Evolutionary conservation across 805 yeast genomes (phyloP), one percentile per base, ranked within the genome.

Genomic region (Debaryomyces prosopidis): DNA sequence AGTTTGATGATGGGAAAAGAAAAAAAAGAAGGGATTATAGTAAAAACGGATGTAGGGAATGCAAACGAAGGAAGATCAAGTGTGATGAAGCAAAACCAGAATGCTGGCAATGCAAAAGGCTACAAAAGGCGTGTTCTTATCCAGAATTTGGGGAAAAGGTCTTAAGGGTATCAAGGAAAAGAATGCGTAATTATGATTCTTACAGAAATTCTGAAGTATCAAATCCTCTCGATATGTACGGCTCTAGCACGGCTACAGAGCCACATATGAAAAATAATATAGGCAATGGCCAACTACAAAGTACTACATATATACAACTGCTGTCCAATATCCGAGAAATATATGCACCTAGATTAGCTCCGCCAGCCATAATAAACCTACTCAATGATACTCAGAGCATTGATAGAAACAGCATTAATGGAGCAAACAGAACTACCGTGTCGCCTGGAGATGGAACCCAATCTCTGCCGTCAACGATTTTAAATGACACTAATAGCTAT

Each of bases 61-160:
- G 77, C 50, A 72, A 71, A 47, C 59, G 74, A 20, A 60, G 75
- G 42, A 73, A 72, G 47, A 71, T 72, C 39, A 72, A 72, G 47
- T 69, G 75, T 37, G 71, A 68, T 34, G 75, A 69, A 51, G 60
- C 45, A 18, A 66, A 56, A 46, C 69, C 62, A 35, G 53, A 42
- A 45, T 69, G 75, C 46, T 61, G 69, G 62, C 69, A 63, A 42
- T 68, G 73, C 49, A 54, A 57, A 4, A 54, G 69, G 30, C 55
- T 65, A 18, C 49, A 48, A 31, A 68, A 68, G 31, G 34, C 9
- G 2, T 66, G 71, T 34, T 54, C 57, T 15, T 66, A 66, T 42
- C 68, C 67, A 2, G 48, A 40, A 38, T 55, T 47, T 27, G 67
- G 67, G 5, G 68, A 65, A 41, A 45, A 52, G 31, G 67, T 65